phyloP scores from a whole-genome alignment of 441 rosid genomes.

The Eruca vesicaria region DNA sequence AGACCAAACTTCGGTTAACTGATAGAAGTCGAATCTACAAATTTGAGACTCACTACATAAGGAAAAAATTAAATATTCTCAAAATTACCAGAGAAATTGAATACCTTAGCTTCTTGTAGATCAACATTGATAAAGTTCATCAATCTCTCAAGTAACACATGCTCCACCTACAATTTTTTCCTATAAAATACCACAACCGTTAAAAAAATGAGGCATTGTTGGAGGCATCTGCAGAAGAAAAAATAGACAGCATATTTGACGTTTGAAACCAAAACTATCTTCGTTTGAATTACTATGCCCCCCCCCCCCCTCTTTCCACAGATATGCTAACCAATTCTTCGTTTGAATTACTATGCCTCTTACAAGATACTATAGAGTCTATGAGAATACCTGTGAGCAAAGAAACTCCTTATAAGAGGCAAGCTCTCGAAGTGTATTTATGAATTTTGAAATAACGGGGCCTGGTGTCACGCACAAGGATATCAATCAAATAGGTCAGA shows the following conservation, averaged over 20 bases:
- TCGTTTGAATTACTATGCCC: neutral
- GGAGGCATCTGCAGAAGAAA: neutral
- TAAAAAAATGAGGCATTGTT: neutral
- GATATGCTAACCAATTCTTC: neutral
- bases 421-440: too few species aligned
- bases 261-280: neutral
- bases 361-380: neutral
- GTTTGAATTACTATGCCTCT: neutral
- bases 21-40: neutral
- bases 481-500: conserved; percentile 22
- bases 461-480: conserved; percentile 43
- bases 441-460: conserved; percentile 76
- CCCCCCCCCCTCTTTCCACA: too few species aligned
- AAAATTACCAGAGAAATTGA: conserved; percentile 15
- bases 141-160: too few species aligned
- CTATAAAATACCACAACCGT: neutral
- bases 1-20: too few species aligned
- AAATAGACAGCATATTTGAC: neutral
- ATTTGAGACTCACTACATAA: neutral
- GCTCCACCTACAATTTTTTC: conserved; percentile 48
- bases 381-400: conserved; percentile 54
- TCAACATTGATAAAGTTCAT: too few species aligned
- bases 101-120: too few species aligned
- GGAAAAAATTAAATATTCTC: neutral
- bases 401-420: too few species aligned